A percentile compares a stretch with the other conserved stretches of the same genome.
Conservation (phyloP, 148 eudicot genomes). For the Silene latifolia region DNA sequence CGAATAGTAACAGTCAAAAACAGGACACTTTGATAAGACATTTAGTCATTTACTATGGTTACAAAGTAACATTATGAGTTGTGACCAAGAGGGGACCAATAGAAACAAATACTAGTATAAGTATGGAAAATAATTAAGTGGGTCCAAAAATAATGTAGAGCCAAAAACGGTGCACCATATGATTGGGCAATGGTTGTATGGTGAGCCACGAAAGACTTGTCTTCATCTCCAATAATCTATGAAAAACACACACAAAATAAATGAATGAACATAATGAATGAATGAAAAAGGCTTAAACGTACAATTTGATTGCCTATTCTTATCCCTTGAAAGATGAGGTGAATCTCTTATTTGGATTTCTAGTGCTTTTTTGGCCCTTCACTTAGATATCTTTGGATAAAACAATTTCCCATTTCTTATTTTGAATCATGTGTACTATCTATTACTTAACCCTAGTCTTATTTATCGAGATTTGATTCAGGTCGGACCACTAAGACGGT, state of each 20-base stretch:
- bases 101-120: background rate
- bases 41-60: too few species aligned
- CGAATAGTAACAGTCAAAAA: too few species aligned
- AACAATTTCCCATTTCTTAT: constrained; percentile 22
- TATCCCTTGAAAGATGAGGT: constrained; percentile 65
- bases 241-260: background rate
- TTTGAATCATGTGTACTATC: background rate
- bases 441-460: background rate
- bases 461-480: too few species aligned
- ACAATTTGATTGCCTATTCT: constrained; percentile 18
- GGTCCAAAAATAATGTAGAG: constrained; percentile 15
- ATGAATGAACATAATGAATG: background rate
- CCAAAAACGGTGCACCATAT: constrained; percentile 17
- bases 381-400: constrained; percentile 71
- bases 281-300: background rate
- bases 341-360: constrained; percentile 68
- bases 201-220: constrained; percentile 25
- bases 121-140: constrained; percentile 4
- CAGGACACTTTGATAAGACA: too few species aligned
- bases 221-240: constrained; percentile 26
- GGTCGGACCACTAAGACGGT: too few species aligned
- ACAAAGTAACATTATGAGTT: too few species aligned
- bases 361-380: constrained; percentile 78
- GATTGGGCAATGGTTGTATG: constrained; percentile 26
- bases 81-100: too few species aligned